Evolutionary conservation across 1,284 basidiomycete genomes (phyloP).

Genomic region (Peniophora sp.): DNA sequence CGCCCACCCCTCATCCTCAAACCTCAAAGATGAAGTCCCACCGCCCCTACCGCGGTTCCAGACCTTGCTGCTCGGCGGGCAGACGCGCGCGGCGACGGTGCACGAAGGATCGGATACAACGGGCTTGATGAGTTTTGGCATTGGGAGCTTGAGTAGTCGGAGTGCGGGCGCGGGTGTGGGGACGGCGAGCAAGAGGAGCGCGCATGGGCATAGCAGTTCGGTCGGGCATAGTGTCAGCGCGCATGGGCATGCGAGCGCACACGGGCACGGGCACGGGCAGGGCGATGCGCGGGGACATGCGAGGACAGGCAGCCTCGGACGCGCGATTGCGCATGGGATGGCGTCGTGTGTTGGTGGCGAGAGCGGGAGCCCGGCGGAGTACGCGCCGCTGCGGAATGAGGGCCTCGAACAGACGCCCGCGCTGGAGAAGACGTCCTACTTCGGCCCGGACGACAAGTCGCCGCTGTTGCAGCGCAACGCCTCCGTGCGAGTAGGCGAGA

Average conservation of each 20-base stretch:
- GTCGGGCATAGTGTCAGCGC: too few species aligned
- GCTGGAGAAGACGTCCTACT: too few species aligned
- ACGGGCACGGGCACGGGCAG: constrained; percentile 33
- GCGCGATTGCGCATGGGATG: constrained; percentile 43
- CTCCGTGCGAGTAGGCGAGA: too few species aligned
- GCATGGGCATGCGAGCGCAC: constrained; percentile 23
- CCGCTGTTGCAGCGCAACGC: constrained; percentile 15
- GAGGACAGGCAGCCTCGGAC: constrained; percentile 54
- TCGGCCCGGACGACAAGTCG: constrained; percentile 21
- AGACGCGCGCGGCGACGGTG: constrained; percentile 43
- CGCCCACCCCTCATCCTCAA: too few species aligned
- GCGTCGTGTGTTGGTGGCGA: constrained; percentile 20
- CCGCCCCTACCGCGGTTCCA: too few species aligned
- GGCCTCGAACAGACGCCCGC: too few species aligned
- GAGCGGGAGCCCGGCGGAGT: constrained; percentile 13
- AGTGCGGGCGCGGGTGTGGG: too few species aligned
- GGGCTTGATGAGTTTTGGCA: constrained; percentile 4
- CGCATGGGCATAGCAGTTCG: too few species aligned
- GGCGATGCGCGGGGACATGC: constrained; percentile 39
- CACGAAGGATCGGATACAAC: constrained; percentile 20
- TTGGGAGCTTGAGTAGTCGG: too few species aligned
- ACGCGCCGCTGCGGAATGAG: too few species aligned
- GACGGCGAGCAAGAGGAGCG: too few species aligned
- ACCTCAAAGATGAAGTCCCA: too few species aligned
- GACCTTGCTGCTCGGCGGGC: constrained; percentile 52